phyloP scores from a whole-genome alignment of 352 stramenopile species.

The Aphanomyces invadans region DNA sequence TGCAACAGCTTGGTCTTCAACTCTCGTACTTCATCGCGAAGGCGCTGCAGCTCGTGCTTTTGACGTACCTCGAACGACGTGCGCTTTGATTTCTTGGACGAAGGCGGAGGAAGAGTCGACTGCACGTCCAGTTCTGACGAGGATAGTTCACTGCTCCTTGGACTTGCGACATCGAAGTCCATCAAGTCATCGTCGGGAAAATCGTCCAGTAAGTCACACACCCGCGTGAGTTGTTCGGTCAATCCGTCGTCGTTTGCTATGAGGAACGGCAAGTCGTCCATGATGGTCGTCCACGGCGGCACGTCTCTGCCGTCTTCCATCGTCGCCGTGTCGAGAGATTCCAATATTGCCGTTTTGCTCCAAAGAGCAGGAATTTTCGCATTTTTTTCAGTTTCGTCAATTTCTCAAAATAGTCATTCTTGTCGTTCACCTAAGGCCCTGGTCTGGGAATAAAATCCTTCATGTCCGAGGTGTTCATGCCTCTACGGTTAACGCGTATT shows the following conservation, averaged over 20 bases:
- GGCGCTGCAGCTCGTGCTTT: neutral
- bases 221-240: neutral
- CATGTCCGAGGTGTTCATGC: too few relatives aligned
- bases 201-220: constrained; percentile 8
- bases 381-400: too few relatives aligned
- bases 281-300: too few relatives aligned
- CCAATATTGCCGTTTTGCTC: too few relatives aligned
- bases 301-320: too few relatives aligned
- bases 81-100: neutral
- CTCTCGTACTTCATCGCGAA: neutral
- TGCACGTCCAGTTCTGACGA: too few relatives aligned
- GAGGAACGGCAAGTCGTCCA: constrained; percentile 14
- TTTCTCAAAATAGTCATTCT: too few relatives aligned
- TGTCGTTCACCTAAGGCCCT: too few relatives aligned
- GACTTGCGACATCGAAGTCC: neutral
- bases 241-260: neutral
- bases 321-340: too few relatives aligned
- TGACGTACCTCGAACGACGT: constrained; percentile 8
- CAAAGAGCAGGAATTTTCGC: too few relatives aligned
- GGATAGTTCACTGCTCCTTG: neutral
- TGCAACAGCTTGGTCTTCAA: constrained; percentile 10
- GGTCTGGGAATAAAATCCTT: too few relatives aligned
- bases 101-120: neutral
- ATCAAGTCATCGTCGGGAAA: neutral
- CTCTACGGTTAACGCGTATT: too few relatives aligned